Evolutionary conservation across 345 rosid species (phyloP).

Genomic region (rapeseed (Brassica napus)): Da-Ae NC_063434.1:25603001-25603500

Average conservation of each 20-base stretch:
- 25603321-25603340: not conserved
- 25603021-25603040: not conserved
- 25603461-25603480: not conserved
- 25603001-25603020: slow-evolving; percentile 73
- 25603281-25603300: not conserved
- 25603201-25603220: slow-evolving; percentile 59
- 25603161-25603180: slow-evolving; percentile 69
- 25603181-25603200: slow-evolving; percentile 68
- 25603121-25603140: slow-evolving; percentile 72
- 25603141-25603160: slow-evolving; percentile 69
- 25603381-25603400: slow-evolving; percentile 53
- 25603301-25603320: not conserved
- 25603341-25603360: slow-evolving; percentile 45
- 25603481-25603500: not conserved
- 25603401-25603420: slow-evolving; percentile 79
- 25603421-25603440: slow-evolving; percentile 75
- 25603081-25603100: slow-evolving; percentile 48
- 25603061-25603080: not conserved
- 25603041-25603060: not conserved
- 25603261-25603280: slow-evolving; percentile 53
- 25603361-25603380: slow-evolving; percentile 93
- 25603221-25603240: slow-evolving; percentile 53
- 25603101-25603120: slow-evolving; percentile 66
- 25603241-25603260: slow-evolving; percentile 75
- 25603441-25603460: slow-evolving; percentile 62